phyloP scores from a whole-genome alignment of 2,329 filamentous ascomycete species.

The Colletotrichum paranaense region DNA sequence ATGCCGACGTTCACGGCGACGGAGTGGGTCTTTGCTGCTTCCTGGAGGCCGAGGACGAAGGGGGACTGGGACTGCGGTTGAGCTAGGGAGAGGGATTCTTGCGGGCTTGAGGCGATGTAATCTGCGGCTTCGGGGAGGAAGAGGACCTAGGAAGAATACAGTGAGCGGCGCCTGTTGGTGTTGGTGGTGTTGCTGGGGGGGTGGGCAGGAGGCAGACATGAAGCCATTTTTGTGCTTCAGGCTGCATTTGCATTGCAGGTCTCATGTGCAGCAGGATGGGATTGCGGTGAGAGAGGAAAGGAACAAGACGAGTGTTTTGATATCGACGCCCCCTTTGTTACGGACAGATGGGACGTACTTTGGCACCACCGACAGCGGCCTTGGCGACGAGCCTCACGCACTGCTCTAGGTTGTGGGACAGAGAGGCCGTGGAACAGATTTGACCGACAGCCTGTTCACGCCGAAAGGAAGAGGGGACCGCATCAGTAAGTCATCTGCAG shows the following conservation, averaged over 20 bases:
- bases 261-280: background rate
- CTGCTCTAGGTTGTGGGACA: constrained; percentile 82
- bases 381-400: constrained; percentile 78
- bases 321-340: background rate
- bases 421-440: constrained; percentile 84
- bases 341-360: constrained; percentile 60
- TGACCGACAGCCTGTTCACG: constrained; percentile 81
- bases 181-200: too few species aligned
- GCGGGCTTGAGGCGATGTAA: constrained; percentile 80
- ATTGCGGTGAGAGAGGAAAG: background rate
- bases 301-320: background rate
- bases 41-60: constrained; percentile 81
- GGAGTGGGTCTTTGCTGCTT: constrained; percentile 70
- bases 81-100: constrained; percentile 78
- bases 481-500: constrained; percentile 10
- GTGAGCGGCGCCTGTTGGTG: background rate
- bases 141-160: constrained; percentile 65
- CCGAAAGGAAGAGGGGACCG: background rate
- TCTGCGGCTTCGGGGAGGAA: constrained; percentile 94
- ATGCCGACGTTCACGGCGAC: constrained; percentile 88
- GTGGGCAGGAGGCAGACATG: background rate
- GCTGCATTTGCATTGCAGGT: background rate
- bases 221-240: background rate
- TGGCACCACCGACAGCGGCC: constrained; percentile 81
- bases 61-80: constrained; percentile 72